Evolutionary conservation across 2,329 filamentous ascomycete species (phyloP).

Genomic region (Trematosphaeria pertusa): DNA sequence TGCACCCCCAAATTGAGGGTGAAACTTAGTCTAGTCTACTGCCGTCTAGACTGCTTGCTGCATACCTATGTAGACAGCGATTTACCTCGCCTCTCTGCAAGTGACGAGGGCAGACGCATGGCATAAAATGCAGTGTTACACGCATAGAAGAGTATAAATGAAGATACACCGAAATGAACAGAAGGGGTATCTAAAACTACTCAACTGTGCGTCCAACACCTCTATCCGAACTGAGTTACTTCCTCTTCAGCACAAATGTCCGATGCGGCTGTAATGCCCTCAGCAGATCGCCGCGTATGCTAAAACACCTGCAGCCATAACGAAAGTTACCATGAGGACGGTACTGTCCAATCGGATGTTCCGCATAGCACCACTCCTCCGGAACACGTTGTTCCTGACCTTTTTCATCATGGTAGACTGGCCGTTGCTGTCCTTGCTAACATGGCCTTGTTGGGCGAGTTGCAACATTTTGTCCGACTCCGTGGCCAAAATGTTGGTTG

Average conservation of each 20-base stretch:
- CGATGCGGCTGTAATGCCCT: background rate
- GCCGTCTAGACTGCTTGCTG: too few relatives aligned
- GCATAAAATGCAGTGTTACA: slow-evolving; percentile 4
- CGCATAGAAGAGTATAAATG: slow-evolving; percentile 9
- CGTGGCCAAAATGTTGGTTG: slow-evolving; percentile 56
- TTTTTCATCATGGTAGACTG: slow-evolving; percentile 30
- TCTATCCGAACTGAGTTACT: background rate
- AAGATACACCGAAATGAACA: slow-evolving; percentile 9
- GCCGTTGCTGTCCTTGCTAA: slow-evolving; percentile 25
- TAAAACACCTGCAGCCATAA: slow-evolving; percentile 13
- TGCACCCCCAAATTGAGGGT: too few relatives aligned
- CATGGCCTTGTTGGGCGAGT: slow-evolving; percentile 38
- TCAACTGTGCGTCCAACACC: slow-evolving; percentile 5
- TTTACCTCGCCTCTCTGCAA: too few relatives aligned
- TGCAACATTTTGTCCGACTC: slow-evolving; percentile 44
- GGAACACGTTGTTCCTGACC: slow-evolving; percentile 23
- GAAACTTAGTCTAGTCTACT: too few relatives aligned
- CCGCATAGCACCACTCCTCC: slow-evolving; percentile 24
- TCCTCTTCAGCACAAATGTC: background rate
- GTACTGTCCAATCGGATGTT: slow-evolving; percentile 18
- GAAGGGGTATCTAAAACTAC: slow-evolving; percentile 22
- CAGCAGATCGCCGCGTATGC: slow-evolving; percentile 13
- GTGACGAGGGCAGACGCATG: too few relatives aligned
- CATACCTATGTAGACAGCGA: too few relatives aligned
- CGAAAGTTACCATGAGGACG: slow-evolving; percentile 15